A percentile compares a stretch with the other conserved stretches of the same genome.
Evolutionary conservation across 2,329 filamentous ascomycete genomes (phyloP).

Genomic region (Thielaviopsis populi): DNA sequence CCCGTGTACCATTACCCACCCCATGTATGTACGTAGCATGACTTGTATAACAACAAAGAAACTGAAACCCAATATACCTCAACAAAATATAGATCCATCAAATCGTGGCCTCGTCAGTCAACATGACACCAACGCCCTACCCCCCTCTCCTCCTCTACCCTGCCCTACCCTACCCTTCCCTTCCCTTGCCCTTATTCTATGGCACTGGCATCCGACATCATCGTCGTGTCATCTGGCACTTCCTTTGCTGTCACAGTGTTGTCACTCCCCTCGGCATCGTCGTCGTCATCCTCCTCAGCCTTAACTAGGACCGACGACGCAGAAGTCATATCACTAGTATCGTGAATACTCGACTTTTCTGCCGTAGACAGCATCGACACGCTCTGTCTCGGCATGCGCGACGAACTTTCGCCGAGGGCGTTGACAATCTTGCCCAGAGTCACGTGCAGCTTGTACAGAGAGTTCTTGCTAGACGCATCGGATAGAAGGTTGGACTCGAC

Average conservation of each 20-base stretch:
- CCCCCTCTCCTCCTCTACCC: not conserved
- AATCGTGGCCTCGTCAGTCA: constrained; percentile 8
- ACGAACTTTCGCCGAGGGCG: constrained; percentile 31
- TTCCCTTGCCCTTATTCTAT: constrained; percentile 6
- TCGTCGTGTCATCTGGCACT: constrained; percentile 6
- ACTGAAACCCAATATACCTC: constrained; percentile 2
- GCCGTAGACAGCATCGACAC: constrained; percentile 23
- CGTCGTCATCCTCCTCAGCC: constrained; percentile 11
- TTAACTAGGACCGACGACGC: not conserved
- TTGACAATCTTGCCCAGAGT: constrained; percentile 54
- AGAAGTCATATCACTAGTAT: constrained; percentile 4
- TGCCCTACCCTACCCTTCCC: too few relatives aligned
- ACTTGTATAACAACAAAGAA: constrained; percentile 4
- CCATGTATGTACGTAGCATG: not conserved
- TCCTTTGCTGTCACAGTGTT: constrained; percentile 9
- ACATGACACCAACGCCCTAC: not conserved
- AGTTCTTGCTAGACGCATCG: constrained; percentile 47
- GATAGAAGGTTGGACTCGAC: constrained; percentile 46
- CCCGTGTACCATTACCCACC: not conserved
- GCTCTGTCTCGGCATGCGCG: constrained; percentile 31
- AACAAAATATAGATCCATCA: constrained; percentile 4
- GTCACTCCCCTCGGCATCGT: constrained; percentile 12
- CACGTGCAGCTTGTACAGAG: constrained; percentile 54
- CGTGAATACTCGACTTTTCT: constrained; percentile 5
- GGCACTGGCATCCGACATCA: constrained; percentile 11